Conservation (phyloP, 306 rosid genomes). For the Albizia julibrissin region DNA sequence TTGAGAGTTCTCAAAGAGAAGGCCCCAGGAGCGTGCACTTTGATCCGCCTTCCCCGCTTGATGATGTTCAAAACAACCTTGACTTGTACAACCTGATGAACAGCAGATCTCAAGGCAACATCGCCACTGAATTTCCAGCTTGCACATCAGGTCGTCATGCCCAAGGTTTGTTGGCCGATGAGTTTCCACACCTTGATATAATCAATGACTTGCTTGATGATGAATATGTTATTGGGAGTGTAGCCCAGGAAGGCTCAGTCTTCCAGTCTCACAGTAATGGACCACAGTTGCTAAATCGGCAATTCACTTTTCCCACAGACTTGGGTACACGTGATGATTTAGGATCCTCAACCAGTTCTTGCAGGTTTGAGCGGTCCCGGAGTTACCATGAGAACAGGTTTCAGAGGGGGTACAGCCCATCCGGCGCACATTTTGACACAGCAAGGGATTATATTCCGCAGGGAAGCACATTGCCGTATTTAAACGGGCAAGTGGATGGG, state of each 20-base stretch:
- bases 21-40: constrained; percentile 51
- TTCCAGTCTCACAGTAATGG: constrained; percentile 52
- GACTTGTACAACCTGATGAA: constrained; percentile 59
- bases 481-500: constrained; percentile 82
- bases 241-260: constrained; percentile 39
- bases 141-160: constrained; percentile 69
- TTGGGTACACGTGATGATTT: constrained; percentile 50
- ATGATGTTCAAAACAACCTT: constrained; percentile 58
- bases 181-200: constrained; percentile 95
- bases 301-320: constrained; percentile 76
- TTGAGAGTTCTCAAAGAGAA: constrained; percentile 65
- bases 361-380: constrained; percentile 83
- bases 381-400: constrained; percentile 76
- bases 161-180: constrained; percentile 76
- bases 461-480: constrained; percentile 47
- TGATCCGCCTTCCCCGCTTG: constrained; percentile 51
- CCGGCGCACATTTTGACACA: constrained; percentile 59
- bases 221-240: constrained; percentile 55
- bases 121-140: constrained; percentile 53
- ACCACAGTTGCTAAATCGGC: constrained; percentile 62
- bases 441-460: constrained; percentile 59
- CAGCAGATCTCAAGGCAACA: constrained; percentile 52
- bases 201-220: constrained; percentile 96
- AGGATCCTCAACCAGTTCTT: constrained; percentile 72
- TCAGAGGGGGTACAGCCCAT: constrained; percentile 53